Evolutionary conservation across 306 rosid genomes (phyloP).

Genomic region (Lathyrus oleraceus): DNA sequence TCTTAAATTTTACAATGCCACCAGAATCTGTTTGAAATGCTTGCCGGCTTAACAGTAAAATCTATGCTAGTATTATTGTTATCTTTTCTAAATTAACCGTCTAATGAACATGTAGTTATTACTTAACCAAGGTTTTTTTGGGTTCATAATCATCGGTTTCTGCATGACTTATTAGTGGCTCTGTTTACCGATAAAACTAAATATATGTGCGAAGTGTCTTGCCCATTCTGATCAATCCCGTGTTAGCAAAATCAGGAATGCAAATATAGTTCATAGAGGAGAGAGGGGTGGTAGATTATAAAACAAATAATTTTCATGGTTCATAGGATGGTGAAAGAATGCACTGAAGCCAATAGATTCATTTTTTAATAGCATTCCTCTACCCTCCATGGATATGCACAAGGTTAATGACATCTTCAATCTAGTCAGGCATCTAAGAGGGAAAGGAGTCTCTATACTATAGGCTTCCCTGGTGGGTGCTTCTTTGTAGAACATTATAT

Average conservation of each 20-base stretch:
- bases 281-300: background rate
- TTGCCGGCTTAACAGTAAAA: background rate
- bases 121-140: background rate
- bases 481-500: too few species aligned
- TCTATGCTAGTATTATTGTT: background rate
- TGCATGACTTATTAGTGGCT: background rate
- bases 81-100: conserved; percentile 10
- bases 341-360: too few species aligned
- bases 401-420: too few species aligned
- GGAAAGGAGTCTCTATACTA: too few species aligned
- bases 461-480: too few species aligned
- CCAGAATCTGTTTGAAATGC: background rate
- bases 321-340: too few species aligned
- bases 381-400: too few species aligned
- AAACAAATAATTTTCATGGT: background rate
- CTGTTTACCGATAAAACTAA: background rate
- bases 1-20: background rate
- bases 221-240: background rate
- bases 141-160: background rate
- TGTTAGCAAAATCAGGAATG: conserved; percentile 9
- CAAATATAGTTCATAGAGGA: conserved; percentile 2
- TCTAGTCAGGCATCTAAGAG: too few species aligned
- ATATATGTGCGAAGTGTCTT: conserved; percentile 12
- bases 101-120: background rate
- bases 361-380: too few species aligned